A percentile compares a stretch with the other conserved stretches of the same genome.
Conservation (phyloP, 2,329 filamentous ascomycete genomes). For the Colletotrichum falcatum region DNA sequence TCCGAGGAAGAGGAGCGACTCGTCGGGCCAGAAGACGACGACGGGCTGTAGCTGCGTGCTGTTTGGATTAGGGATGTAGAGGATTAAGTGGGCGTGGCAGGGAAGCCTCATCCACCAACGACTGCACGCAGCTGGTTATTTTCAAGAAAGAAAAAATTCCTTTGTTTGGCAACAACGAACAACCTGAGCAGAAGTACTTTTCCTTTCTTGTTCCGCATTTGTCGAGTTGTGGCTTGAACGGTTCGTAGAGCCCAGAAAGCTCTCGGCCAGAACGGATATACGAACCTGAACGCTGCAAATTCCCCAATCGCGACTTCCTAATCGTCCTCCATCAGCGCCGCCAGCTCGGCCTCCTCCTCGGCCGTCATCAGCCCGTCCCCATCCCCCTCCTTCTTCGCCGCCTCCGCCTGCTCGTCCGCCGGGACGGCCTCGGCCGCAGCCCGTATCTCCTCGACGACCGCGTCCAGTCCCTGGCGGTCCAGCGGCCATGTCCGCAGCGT, state of each 20-base stretch:
- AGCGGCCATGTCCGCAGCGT: conserved; percentile 90
- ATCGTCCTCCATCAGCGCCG: conserved; percentile 85
- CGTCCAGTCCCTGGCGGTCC: conserved; percentile 67
- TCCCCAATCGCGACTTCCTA: neutral
- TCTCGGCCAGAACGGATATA: neutral
- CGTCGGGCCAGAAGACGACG: neutral
- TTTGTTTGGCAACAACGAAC: no score
- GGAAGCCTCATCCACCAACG: neutral
- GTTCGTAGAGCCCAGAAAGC: neutral
- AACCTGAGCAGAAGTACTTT: neutral
- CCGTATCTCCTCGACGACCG: conserved; percentile 58
- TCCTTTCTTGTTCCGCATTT: neutral
- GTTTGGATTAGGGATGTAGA: neutral
- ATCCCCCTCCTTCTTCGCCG: conserved; percentile 62
- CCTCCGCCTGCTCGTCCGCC: conserved; percentile 62
- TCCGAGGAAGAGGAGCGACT: neutral
- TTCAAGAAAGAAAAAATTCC: no score
- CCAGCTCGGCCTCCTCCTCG: conserved; percentile 93
- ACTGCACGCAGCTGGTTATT: neutral
- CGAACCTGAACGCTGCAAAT: no score
- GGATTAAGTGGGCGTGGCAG: neutral
- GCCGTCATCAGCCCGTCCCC: conserved; percentile 75
- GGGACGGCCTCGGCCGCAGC: conserved; percentile 62
- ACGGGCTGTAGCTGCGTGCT: neutral
- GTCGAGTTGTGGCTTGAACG: no score